A percentile compares a stretch with the other conserved stretches of the same genome.
Conservation (phyloP, 1,284 basidiomycete species). For the Sporisorium sorghi region DNA sequence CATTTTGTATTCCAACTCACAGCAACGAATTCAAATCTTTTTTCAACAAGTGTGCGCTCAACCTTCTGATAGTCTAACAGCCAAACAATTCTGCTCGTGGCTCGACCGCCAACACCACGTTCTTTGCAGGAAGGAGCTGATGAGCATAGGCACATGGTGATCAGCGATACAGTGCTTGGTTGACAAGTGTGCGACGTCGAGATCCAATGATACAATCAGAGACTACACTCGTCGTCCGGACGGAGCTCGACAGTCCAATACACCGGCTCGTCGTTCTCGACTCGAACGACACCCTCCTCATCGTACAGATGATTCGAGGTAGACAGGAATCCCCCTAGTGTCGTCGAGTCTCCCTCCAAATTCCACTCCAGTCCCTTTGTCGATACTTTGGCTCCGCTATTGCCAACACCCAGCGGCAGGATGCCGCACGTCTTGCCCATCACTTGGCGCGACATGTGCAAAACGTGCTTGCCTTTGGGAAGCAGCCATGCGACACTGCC, state of each 20-base stretch:
- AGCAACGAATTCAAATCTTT: conserved; percentile 5
- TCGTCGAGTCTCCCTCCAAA: conserved; percentile 70
- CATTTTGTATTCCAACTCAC: not conserved
- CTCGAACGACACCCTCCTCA: conserved; percentile 73
- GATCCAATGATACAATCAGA: not conserved
- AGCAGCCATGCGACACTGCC: conserved; percentile 91
- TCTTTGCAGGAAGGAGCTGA: not conserved
- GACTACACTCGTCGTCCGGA: conserved; percentile 29
- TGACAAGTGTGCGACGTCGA: not conserved
- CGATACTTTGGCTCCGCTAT: conserved; percentile 77
- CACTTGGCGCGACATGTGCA: conserved; percentile 78
- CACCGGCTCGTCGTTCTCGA: conserved; percentile 83
- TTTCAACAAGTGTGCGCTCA: not conserved
- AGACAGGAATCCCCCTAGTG: conserved; percentile 74
- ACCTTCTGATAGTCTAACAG: not conserved
- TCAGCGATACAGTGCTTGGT: no score
- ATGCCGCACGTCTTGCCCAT: conserved; percentile 92
- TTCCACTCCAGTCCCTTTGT: conserved; percentile 92
- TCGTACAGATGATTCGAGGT: conserved; percentile 85
- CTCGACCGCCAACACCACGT: not conserved
- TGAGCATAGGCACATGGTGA: not conserved
- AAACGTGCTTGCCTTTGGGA: conserved; percentile 79
- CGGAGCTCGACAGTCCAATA: conserved; percentile 84
- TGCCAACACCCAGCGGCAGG: conserved; percentile 79
- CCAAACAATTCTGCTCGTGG: not conserved